Base-by-base conservation (phyloP, 108 stramenopile genomes). In the Craspedostauros australis region DNA sequence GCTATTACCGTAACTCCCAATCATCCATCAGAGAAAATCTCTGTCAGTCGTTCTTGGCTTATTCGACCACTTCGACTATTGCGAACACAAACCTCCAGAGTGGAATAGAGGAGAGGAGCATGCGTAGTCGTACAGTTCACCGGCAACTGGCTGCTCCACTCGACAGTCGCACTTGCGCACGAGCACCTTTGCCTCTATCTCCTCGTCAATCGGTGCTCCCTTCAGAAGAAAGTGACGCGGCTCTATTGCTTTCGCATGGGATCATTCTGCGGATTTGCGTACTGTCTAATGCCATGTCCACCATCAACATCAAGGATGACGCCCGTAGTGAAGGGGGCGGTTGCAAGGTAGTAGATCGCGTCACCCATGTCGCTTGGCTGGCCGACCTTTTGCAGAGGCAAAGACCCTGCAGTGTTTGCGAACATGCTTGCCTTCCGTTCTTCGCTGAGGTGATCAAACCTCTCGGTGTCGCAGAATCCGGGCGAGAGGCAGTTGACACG, bases 401-500 rank as follows among this genome's bases (percentile, higher is more conserved):
- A 50, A 16, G 72, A 73, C 0, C 40, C 48, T 11, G 76, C 77
- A 22, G 76, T 77, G 34, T 80, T 79, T n/a, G 31, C 46, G 16
- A 84, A 52, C 82, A 84, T 84, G 5, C 56, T 27, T 9, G 32
- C 58, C 29, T 68, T 68, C 46, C 50, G 22, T 14, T 50, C 58
- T 4, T 65, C 26, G 36, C 66, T 69, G 76, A 84, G 73, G 32
- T 75, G 75, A 61, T 84, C 76, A 50, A 84, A 84, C 2, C 82
- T 51, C 50, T 84, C 82, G 6, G 82, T 84, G 31, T 84, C 73
- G 50, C 77, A 84, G 47, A 84, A 84, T 16, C 82, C 82, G 5
- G 82, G 77, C 7, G 57, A 61, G n/a, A 79, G 51, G 49, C 78
- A 84, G 48, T 84, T 84, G 32, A 79, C 78, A 27, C 82, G 51